A percentile compares a stretch with the other conserved stretches of the same genome.
These are phyloP conservation scores for Xanthoconium separans DNA, from an alignment of 1,284 basidiomycete genomes.

Conservation along the genomic window DNA sequence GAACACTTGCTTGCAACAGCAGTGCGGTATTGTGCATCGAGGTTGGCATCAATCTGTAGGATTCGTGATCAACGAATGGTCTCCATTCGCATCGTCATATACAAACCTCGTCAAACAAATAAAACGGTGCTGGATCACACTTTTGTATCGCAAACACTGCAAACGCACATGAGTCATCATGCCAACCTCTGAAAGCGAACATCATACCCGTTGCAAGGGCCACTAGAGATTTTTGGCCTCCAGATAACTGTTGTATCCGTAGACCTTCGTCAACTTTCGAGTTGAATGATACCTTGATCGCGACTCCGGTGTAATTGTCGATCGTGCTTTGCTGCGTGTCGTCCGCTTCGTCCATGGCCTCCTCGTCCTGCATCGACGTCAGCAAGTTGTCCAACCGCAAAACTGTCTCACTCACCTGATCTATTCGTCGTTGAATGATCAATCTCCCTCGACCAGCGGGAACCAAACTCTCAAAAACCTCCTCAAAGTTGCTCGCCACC, in stretches of 20 bases:
- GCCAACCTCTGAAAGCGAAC: conserved; percentile 6
- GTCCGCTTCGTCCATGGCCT: conserved; percentile 64
- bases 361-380: conserved; percentile 54
- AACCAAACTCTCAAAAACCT: conserved; percentile 97
- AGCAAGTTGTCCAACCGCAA: background rate
- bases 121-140: conserved; percentile 99
- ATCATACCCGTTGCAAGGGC: conserved; percentile 84
- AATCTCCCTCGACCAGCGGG: conserved; percentile 89
- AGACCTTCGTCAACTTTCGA: conserved; percentile 96
- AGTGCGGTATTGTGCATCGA: conserved; percentile 97
- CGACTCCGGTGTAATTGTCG: conserved; percentile 95
- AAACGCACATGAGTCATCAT: background rate
- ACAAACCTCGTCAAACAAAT: conserved; percentile 94
- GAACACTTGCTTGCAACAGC: conserved; percentile 81
- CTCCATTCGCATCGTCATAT: background rate
- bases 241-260: conserved; percentile 94
- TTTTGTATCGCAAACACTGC: conserved; percentile 98
- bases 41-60: conserved; percentile 88
- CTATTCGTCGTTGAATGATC: conserved; percentile 88
- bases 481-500: conserved; percentile 94
- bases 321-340: conserved; percentile 75
- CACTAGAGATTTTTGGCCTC: conserved; percentile 97
- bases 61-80: background rate
- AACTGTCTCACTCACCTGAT: conserved; percentile 56
- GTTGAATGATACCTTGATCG: conserved; percentile 99